Base-by-base conservation (phyloP, 805 yeast species). In the Candida peoriensis region DNA sequence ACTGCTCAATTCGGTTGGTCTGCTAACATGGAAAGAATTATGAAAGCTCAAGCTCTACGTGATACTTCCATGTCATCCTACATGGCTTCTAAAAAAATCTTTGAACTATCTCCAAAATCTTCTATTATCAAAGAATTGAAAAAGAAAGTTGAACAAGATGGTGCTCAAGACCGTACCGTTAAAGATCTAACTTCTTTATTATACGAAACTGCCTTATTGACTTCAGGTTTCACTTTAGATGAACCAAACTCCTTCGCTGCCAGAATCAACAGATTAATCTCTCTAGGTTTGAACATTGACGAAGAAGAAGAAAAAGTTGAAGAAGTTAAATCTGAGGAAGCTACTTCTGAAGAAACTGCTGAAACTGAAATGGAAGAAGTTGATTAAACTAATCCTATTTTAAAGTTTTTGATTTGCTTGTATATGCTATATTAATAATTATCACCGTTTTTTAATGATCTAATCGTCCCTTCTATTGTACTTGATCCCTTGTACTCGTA, bases 1-100 rank as follows among this genome's bases (percentile, higher is more conserved):
- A 93, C 98, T 54, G 97, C 97, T 54, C 97, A 93, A 76, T 93
- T 93, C 68, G 98, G 99, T 67, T 93, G 99, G 99, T 93, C 98
- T 53, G 99, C 99, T 60, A 93, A 93, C 78, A 93, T 93, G 98
- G 99, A 93, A 78, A 90, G 98, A 83, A 93, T 93, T 78, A 93
- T 93, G 99, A 93, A 93, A 78, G 98, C 98, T 45, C 99, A 93
- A 77, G 98, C 99, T 56, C 75, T 93, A 60, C 88, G 97, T 76
- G 98, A 93, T 69, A 85, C 95, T 55, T 77, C 95, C 55, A 93
- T 93, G 98, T 88, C 97, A 27, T 79, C 96, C 46, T 93, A 93
- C 93, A 93, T 93, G 99, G 83, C 97, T 32, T 93, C 98, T 38
- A 93, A 93, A 88, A 93, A 93, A 82, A 93, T 93, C 61, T 87